Evolutionary conservation across 768 basidiomycete genomes (phyloP), one percentile per base, ranked within the genome.

Genomic region (Rhodotorula toruloides): DNA sequence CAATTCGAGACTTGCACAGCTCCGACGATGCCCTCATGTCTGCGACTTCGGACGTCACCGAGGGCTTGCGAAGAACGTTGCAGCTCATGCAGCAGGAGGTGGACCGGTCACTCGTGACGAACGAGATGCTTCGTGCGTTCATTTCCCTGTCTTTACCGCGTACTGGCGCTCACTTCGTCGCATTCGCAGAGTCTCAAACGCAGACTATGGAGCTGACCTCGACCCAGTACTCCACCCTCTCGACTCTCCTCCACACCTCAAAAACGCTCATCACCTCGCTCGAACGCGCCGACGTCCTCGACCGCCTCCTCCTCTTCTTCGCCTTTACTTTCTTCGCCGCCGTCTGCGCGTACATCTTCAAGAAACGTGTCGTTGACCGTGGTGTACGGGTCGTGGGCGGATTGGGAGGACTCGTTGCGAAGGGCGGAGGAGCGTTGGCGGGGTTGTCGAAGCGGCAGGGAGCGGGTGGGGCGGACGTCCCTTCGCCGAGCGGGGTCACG

Each of bases 61-160:
- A 89, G 29, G 85, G 90, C 7, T 80, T 98, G 14, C 85, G 89
- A 53, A 84, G 92, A 42, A 97, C 93, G 7, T 83, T 91, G 43
- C 81, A 80, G 19, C 79, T 91, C 8, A 90, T 99, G 90, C 90
- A 94, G 78, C 84, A 84, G 46, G 96, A 98, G 74, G 85, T 99
- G 4, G 90, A 97, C 74, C 84, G 86, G 31, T 92, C 90, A 0
- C 89, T 93, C 11, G 81, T 94, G 54, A 85, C 89, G 6, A 82
- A 82, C 10, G 92, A 99, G 75, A 84, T 93, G 76, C 84, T 98
- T 43, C 89, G 90, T 88, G 73, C 48, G 81, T 75, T 29, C 11
- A 22, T 17, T n/a, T 42, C 42, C 25, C 36, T 44, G 40, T 32
- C 50, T 21, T 49, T 36, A 0, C 40, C 25, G 8, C 36, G 16